phyloP scores from a whole-genome alignment of 1,284 basidiomycete species.

The Ceratobasidium theobromae region DNA sequence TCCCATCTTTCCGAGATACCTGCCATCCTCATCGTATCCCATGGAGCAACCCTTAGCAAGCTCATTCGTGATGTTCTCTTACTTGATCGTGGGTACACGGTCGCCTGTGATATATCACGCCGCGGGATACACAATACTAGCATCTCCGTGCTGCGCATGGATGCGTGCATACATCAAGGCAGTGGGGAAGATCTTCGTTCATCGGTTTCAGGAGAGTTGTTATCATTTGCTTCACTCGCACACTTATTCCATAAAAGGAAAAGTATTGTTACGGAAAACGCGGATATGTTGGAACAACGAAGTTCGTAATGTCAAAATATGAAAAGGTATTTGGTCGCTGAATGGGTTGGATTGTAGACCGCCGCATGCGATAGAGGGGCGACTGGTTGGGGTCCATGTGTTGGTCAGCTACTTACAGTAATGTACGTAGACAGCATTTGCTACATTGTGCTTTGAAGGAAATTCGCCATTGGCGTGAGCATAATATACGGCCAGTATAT shows the following conservation, averaged over 20 bases:
- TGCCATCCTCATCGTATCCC: constrained; percentile 30
- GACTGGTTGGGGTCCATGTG: neutral
- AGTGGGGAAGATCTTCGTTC: neutral
- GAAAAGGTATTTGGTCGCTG: too few species aligned
- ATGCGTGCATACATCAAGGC: neutral
- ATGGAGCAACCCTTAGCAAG: constrained; percentile 30
- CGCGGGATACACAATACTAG: constrained; percentile 27
- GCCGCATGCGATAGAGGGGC: neutral
- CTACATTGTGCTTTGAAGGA: too few species aligned
- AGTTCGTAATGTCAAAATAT: too few species aligned
- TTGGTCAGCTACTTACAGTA: neutral
- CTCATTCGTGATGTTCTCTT: constrained; percentile 19
- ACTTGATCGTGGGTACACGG: neutral
- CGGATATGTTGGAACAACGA: constrained; percentile 6
- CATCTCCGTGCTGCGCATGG: constrained; percentile 4
- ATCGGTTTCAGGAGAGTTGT: constrained; percentile 8
- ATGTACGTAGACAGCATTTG: too few species aligned
- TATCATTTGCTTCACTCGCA: constrained; percentile 12
- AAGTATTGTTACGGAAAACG: constrained; percentile 13
- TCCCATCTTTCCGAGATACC: neutral
- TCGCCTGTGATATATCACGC: constrained; percentile 6
- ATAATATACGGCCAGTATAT: too few species aligned
- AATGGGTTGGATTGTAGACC: neutral
- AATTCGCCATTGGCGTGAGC: too few species aligned
- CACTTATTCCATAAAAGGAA: neutral